Conservation (phyloP, 1,284 basidiomycete species). For the Marasmius fiardii region DNA sequence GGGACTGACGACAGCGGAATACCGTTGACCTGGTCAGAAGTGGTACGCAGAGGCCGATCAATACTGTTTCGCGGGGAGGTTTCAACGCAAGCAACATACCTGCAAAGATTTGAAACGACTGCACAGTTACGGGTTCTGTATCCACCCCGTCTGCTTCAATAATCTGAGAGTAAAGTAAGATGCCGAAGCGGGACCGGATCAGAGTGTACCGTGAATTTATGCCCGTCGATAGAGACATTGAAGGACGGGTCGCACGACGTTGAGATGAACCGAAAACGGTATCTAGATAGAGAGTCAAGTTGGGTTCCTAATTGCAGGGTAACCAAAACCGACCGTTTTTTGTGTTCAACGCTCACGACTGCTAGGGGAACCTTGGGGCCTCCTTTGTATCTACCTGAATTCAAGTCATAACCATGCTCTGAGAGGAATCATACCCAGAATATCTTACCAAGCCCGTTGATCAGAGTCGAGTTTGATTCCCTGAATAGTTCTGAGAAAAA, state of each 20-base stretch:
- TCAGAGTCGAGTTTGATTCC: too few species aligned
- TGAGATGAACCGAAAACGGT: conserved; percentile 30
- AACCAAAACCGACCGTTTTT: conserved; percentile 15
- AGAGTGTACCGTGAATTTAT: conserved; percentile 25
- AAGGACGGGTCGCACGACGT: conserved; percentile 32
- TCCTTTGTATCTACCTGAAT: not conserved
- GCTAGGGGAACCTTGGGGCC: conserved; percentile 26
- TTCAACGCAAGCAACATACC: too few species aligned
- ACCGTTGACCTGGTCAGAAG: conserved; percentile 35
- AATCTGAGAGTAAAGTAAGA: conserved; percentile 18
- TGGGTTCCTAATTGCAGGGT: not conserved
- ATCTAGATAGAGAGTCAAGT: conserved; percentile 13
- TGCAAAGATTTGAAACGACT: conserved; percentile 23
- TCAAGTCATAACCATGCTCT: not conserved
- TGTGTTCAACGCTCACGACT: conserved; percentile 22
- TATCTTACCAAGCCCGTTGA: too few species aligned
- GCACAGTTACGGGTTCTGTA: conserved; percentile 35
- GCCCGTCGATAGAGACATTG: conserved; percentile 39
- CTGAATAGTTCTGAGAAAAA: too few species aligned
- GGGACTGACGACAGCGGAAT: conserved; percentile 33
- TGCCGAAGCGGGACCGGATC: not conserved
- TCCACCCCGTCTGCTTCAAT: conserved; percentile 53
- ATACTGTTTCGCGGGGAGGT: too few species aligned
- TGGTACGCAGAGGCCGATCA: too few species aligned
- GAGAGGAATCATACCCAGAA: conserved; percentile 1